These are phyloP conservation scores for Phytophthora hybrid DNA, from an alignment of 352 stramenopile species.

Conservation along the genomic window DNA sequence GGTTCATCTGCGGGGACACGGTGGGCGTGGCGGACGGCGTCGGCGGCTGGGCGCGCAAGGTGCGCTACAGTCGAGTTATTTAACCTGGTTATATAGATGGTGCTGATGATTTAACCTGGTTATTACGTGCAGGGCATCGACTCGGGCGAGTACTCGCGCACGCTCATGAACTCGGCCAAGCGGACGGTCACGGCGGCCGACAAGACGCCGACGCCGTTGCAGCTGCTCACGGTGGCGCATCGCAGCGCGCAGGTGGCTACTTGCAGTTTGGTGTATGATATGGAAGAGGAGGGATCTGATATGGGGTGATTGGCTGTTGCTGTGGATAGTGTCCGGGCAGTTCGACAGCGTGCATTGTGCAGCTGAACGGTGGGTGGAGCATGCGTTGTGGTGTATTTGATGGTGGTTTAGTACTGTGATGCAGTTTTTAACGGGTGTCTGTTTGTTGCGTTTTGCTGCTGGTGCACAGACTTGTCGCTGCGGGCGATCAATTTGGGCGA, in stretches of 20 bases:
- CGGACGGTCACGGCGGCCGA: slow-evolving; percentile 25
- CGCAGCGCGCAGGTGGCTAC: slow-evolving; percentile 55
- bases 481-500: slow-evolving; percentile 94
- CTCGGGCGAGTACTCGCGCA: slow-evolving; percentile 89
- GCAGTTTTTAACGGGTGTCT: too few relatives aligned
- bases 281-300: slow-evolving; percentile 2
- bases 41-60: slow-evolving; percentile 87
- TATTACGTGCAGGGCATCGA: slow-evolving; percentile 70
- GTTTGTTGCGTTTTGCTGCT: neutral
- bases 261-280: too few relatives aligned
- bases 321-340: slow-evolving; percentile 71
- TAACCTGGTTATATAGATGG: neutral
- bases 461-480: slow-evolving; percentile 55
- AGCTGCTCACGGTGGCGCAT: slow-evolving; percentile 78
- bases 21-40: slow-evolving; percentile 90
- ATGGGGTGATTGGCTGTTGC: neutral
- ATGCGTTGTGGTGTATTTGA: too few relatives aligned
- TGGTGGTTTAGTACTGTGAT: too few relatives aligned
- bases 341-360: slow-evolving; percentile 88
- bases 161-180: slow-evolving; percentile 72
- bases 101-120: neutral
- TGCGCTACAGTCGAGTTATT: slow-evolving; percentile 19
- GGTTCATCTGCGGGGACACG: slow-evolving; percentile 80
- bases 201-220: slow-evolving; percentile 59
- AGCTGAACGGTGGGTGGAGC: slow-evolving; percentile 65